Evolutionary conservation across 2,329 filamentous ascomycete genomes (phyloP).

Genomic region (Fusarium tricinctum): DNA sequence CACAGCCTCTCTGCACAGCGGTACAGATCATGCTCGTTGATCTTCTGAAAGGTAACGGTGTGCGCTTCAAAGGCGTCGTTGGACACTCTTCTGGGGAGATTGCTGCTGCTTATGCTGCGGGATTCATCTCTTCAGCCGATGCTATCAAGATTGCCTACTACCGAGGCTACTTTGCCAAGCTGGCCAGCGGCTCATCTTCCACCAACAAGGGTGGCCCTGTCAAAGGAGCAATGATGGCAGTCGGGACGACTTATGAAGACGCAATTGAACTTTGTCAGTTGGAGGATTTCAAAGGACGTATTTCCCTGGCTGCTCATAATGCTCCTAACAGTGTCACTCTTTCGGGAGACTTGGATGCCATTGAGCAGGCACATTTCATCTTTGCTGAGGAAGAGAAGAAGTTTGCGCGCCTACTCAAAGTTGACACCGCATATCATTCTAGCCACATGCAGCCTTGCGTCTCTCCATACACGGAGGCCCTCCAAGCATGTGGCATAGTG

Average conservation of each 20-base stretch:
- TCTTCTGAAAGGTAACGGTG: constrained; percentile 10
- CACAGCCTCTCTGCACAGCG: not conserved
- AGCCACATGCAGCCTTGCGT: not conserved
- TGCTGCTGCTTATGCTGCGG: constrained; percentile 53
- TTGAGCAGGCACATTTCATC: constrained; percentile 10
- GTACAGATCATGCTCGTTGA: not conserved
- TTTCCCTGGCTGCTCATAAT: constrained; percentile 8
- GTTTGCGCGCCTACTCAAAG: constrained; percentile 12
- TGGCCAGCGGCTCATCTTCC: not conserved
- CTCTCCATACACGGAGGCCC: not conserved
- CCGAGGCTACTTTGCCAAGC: not conserved
- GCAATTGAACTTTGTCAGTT: constrained; percentile 2
- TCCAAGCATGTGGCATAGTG: not conserved
- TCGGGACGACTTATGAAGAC: constrained; percentile 1
- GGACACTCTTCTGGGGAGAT: constrained; percentile 64
- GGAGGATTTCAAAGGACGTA: not conserved
- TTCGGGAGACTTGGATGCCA: constrained; percentile 53
- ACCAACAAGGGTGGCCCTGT: not conserved
- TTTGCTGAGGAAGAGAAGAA: constrained; percentile 13
- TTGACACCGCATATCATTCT: constrained; percentile 22
- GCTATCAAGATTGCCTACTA: constrained; percentile 53
- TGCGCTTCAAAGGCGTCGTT: constrained; percentile 55
- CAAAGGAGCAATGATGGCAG: constrained; percentile 5
- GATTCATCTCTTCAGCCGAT: constrained; percentile 42
- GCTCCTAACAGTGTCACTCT: not conserved